Evolutionary conservation across 257 asterid genomes (phyloP).

Genomic region (Solanum raphanifolium): DNA sequence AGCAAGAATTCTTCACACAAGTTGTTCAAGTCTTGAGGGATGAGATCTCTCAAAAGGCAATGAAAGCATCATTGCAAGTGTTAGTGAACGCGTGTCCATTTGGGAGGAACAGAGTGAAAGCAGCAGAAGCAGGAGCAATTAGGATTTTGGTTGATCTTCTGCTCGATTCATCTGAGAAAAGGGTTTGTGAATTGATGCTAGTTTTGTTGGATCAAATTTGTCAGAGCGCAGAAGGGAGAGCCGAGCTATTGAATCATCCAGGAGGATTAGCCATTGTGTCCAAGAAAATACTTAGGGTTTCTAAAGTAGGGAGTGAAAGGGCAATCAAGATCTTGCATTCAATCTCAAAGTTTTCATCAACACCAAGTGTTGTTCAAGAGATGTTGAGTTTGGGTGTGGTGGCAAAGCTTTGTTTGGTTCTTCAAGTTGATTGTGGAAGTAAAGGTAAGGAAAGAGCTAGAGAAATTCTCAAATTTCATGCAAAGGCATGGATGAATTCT

Average conservation of each 20-base stretch:
- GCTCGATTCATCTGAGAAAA: slow-evolving; percentile 29
- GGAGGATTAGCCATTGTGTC: slow-evolving; percentile 79
- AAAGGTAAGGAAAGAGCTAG: slow-evolving; percentile 59
- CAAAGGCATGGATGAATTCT: slow-evolving; percentile 57
- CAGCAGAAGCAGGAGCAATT: slow-evolving; percentile 47
- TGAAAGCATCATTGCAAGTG: slow-evolving; percentile 34
- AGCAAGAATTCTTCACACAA: slow-evolving; percentile 30
- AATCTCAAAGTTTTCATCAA: slow-evolving; percentile 45
- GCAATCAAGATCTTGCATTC: slow-evolving; percentile 57
- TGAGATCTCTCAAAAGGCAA: slow-evolving; percentile 32
- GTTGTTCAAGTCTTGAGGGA: slow-evolving; percentile 30
- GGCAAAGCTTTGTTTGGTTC: slow-evolving; percentile 50
- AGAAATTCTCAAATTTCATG: slow-evolving; percentile 51
- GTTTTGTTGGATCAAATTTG: slow-evolving; percentile 43
- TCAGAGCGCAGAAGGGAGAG: slow-evolving; percentile 84
- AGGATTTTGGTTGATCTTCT: slow-evolving; percentile 35
- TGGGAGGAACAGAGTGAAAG: slow-evolving; percentile 52
- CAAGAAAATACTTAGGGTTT: slow-evolving; percentile 76
- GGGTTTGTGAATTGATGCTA: slow-evolving; percentile 41
- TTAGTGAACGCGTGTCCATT: slow-evolving; percentile 31
- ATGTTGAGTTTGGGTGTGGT: slow-evolving; percentile 72
- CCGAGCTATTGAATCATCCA: slow-evolving; percentile 51
- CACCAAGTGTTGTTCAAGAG: slow-evolving; percentile 35
- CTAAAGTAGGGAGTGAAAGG: slow-evolving; percentile 50
- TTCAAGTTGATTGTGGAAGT: slow-evolving; percentile 53